phyloP scores from a whole-genome alignment of 1,139 yeast species.

The Taiozyma sp. region DNA sequence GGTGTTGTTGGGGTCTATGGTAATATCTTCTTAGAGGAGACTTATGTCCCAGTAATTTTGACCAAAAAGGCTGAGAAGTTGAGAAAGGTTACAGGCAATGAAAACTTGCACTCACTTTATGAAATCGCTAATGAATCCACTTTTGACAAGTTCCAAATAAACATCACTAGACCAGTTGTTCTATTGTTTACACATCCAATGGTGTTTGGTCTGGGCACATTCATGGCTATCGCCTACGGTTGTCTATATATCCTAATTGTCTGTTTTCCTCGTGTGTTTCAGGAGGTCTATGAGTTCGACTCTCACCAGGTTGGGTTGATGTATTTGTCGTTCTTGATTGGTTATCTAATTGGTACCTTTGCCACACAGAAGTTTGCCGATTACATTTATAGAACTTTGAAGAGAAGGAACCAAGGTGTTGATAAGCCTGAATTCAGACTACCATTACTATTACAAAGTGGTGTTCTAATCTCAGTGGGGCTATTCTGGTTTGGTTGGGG shows the following conservation, averaged over 20 bases:
- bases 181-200: conserved; percentile 54
- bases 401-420: conserved; percentile 41
- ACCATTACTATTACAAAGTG: conserved; percentile 39
- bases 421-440: conserved; percentile 51
- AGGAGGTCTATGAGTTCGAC: conserved; percentile 38
- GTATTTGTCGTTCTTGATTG: conserved; percentile 51
- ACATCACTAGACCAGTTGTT: conserved; percentile 47
- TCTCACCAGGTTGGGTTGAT: conserved; percentile 50
- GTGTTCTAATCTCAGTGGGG: conserved; percentile 45
- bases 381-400: conserved; percentile 30
- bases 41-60: conserved; percentile 53
- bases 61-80: conserved; percentile 40
- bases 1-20: conserved; percentile 43
- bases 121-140: conserved; percentile 44
- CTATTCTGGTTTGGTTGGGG: conserved; percentile 63
- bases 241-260: conserved; percentile 57
- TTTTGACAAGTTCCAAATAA: conserved; percentile 29
- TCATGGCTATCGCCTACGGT: conserved; percentile 61
- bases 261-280: conserved; percentile 50
- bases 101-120: conserved; percentile 50
- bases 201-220: conserved; percentile 53
- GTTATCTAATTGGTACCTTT: conserved; percentile 40
- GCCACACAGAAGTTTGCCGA: conserved; percentile 42
- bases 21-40: conserved; percentile 41
- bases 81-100: conserved; percentile 47